Evolutionary conservation across 441 rosid species (phyloP).

Genomic region (Jatropha podagrica): DNA sequence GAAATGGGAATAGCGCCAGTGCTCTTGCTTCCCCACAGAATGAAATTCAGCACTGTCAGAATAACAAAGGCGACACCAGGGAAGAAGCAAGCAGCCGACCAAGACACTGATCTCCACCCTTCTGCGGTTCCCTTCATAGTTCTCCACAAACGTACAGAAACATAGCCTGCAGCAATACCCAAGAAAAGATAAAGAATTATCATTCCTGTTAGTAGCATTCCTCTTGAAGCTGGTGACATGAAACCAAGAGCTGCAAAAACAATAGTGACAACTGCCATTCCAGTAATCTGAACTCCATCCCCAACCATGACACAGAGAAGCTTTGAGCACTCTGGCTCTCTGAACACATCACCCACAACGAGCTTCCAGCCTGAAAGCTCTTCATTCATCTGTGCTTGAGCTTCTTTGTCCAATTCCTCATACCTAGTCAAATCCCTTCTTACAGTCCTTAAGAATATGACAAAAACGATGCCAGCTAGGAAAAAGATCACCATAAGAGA

Average conservation of each 20-base stretch:
- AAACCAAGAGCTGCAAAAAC: slow-evolving; percentile 94
- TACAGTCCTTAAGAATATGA: slow-evolving; percentile 90
- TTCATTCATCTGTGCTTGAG: slow-evolving; percentile 97
- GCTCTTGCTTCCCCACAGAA: slow-evolving; percentile 88
- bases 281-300: slow-evolving; percentile 84
- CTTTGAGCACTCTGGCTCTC: slow-evolving; percentile 74
- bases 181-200: slow-evolving; percentile 82
- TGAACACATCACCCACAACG: slow-evolving; percentile 92
- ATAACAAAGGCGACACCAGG: slow-evolving; percentile 89
- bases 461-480: slow-evolving; percentile 91
- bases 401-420: slow-evolving; percentile 94
- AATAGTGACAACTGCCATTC: slow-evolving; percentile 88
- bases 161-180: slow-evolving; percentile 84
- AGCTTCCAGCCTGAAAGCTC: slow-evolving; percentile 99
- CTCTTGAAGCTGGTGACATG: slow-evolving; percentile 97
- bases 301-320: slow-evolving; percentile 92
- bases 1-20: slow-evolving; percentile 95
- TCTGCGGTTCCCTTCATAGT: slow-evolving; percentile 75
- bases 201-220: slow-evolving; percentile 94
- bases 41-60: slow-evolving; percentile 75
- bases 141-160: slow-evolving; percentile 81
- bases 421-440: slow-evolving; percentile 92
- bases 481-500: slow-evolving; percentile 94
- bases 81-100: slow-evolving; percentile 87
- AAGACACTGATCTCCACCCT: slow-evolving; percentile 82